phyloP scores from a whole-genome alignment of 2,329 filamentous ascomycete genomes.

The Paraphaeosphaeria sporulosa region DNA sequence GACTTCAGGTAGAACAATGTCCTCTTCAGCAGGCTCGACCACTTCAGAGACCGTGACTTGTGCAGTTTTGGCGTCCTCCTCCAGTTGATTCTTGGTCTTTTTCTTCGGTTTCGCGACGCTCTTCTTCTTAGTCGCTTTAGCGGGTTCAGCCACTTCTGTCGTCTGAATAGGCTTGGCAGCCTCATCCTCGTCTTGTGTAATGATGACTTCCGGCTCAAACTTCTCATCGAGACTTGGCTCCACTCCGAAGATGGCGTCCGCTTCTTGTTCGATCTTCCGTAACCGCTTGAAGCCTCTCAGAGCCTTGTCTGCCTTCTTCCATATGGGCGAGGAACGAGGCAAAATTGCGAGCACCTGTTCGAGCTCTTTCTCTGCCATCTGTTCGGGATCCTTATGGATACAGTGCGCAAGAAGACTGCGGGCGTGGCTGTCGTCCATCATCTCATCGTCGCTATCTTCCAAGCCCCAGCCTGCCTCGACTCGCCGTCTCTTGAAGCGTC shows the following conservation, averaged over 20 bases:
- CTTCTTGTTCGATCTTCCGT: conserved; percentile 83
- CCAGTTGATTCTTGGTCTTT: conserved; percentile 79
- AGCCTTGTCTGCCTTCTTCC: conserved; percentile 75
- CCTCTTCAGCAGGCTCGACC: conserved; percentile 51
- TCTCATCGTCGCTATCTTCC: conserved; percentile 58
- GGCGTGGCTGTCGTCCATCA: conserved; percentile 55
- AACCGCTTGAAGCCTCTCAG: conserved; percentile 62
- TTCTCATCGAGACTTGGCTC: conserved; percentile 57
- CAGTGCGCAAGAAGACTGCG: conserved; percentile 58
- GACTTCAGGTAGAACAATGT: conserved; percentile 30
- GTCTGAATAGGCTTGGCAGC: conserved; percentile 47
- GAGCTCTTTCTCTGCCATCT: conserved; percentile 69
- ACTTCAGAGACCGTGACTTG: conserved; percentile 52
- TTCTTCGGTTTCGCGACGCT: conserved; percentile 68
- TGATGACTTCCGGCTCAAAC: conserved; percentile 43
- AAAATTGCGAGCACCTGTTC: conserved; percentile 64
- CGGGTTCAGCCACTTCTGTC: conserved; percentile 40
- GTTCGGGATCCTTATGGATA: conserved; percentile 70
- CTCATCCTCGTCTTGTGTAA: conserved; percentile 56
- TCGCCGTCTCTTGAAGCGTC: conserved; percentile 56
- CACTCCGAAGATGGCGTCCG: conserved; percentile 71
- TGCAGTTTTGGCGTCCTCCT: conserved; percentile 59
- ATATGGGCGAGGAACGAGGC: conserved; percentile 68
- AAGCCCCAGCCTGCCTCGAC: conserved; percentile 53
- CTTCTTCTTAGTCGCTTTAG: conserved; percentile 41